A percentile compares a stretch with the other conserved stretches of the same genome.
These are phyloP conservation scores for Scutellaria baicalensis DNA, from an alignment of 257 asterid genomes.

Conservation along the genomic window DNA sequence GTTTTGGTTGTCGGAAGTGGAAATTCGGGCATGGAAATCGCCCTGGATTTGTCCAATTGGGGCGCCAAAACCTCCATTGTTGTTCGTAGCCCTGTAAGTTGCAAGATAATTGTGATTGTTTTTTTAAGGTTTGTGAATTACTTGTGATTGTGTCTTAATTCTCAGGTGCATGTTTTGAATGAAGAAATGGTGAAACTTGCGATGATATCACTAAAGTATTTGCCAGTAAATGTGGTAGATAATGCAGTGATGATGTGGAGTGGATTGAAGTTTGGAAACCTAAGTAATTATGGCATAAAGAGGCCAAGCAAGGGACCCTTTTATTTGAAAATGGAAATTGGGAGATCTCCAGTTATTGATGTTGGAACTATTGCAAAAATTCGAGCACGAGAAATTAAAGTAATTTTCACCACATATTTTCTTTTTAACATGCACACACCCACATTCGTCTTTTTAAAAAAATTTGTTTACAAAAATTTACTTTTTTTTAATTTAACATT, in stretches of 20 bases:
- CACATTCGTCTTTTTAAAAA: too few relatives aligned
- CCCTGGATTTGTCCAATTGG: constrained; percentile 42
- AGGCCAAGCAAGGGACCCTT: constrained; percentile 52
- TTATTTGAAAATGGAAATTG: constrained; percentile 18
- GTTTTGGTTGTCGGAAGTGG: constrained; percentile 62
- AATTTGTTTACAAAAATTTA: too few relatives aligned
- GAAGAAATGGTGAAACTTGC: constrained; percentile 32
- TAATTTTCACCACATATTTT: background rate
- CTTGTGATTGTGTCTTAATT: background rate
- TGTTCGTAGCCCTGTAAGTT: constrained; percentile 44
- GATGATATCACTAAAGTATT: constrained; percentile 24
- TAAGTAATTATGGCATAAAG: constrained; percentile 28
- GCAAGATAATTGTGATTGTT: too few relatives aligned
- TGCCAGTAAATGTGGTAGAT: constrained; percentile 27
- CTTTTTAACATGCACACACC: background rate
- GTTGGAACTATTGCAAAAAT: constrained; percentile 48
- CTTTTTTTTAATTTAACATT: too few relatives aligned
- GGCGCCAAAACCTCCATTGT: constrained; percentile 41
- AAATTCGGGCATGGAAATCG: constrained; percentile 76
- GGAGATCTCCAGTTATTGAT: constrained; percentile 51
- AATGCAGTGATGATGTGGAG: constrained; percentile 1
- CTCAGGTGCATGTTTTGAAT: constrained; percentile 40
- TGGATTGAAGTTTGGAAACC: constrained; percentile 21
- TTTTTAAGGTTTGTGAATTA: background rate
- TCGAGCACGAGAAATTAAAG: constrained; percentile 25